Conservation (phyloP, 768 basidiomycete species). For the Hypholoma sublateritium region DNA sequence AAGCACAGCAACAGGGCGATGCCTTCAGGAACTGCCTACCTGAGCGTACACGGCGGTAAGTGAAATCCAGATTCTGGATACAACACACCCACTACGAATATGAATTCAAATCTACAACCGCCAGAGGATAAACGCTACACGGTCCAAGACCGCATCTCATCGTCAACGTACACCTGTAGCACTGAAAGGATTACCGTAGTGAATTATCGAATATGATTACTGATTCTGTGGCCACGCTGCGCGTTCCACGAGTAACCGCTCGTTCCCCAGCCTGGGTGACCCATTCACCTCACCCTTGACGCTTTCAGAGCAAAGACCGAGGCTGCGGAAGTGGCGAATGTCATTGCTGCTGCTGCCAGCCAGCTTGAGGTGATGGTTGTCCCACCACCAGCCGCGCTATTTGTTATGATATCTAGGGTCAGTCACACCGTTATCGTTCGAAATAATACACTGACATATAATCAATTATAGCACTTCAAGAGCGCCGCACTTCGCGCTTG, state of each 20-base stretch:
- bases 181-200: background rate
- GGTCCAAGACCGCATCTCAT: too few species aligned
- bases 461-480: constrained; percentile 18
- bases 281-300: constrained; percentile 26
- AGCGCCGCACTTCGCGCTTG: constrained; percentile 24
- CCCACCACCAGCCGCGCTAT: constrained; percentile 24
- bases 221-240: constrained; percentile 19
- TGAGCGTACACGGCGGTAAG: too few species aligned
- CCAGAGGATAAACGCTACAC: too few species aligned
- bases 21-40: too few species aligned
- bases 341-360: constrained; percentile 30
- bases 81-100: too few species aligned
- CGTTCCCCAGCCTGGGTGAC: constrained; percentile 26
- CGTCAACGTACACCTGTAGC: too few species aligned
- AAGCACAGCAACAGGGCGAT: too few species aligned
- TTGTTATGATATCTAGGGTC: constrained; percentile 22
- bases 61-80: too few species aligned
- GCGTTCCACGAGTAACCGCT: constrained; percentile 12
- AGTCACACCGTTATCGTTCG: constrained; percentile 12
- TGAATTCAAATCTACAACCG: too few species aligned
- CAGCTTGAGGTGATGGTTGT: constrained; percentile 30
- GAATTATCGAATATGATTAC: constrained; percentile 19
- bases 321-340: constrained; percentile 27
- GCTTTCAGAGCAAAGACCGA: constrained; percentile 25
- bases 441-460: constrained; percentile 6